Conservation (phyloP, 2,329 filamentous ascomycete species). For the Calcarisporium arbuscula region DNA sequence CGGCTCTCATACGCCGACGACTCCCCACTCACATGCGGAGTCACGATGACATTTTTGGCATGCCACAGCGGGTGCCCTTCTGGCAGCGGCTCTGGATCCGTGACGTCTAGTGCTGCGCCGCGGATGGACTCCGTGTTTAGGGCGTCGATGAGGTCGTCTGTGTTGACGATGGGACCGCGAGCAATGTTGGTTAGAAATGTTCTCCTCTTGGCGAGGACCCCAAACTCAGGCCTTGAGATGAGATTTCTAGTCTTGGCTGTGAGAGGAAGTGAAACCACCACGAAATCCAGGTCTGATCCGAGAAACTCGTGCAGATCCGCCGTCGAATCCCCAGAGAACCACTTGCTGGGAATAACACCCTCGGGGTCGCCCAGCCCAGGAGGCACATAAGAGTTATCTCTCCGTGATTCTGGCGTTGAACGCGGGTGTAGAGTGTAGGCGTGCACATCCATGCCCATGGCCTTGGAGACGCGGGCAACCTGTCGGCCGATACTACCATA, state of each 20-base stretch:
- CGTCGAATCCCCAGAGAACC: slow-evolving; percentile 41
- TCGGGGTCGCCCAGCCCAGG: slow-evolving; percentile 55
- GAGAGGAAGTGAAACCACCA: slow-evolving; percentile 46
- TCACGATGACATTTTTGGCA: slow-evolving; percentile 61
- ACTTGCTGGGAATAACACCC: slow-evolving; percentile 40
- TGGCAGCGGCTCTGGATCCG: slow-evolving; percentile 72
- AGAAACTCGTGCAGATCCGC: slow-evolving; percentile 45
- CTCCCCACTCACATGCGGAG: slow-evolving; percentile 41
- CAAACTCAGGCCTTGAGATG: slow-evolving; percentile 45
- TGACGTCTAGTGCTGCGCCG: slow-evolving; percentile 72
- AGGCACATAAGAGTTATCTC: slow-evolving; percentile 60
- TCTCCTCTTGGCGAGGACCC: slow-evolving; percentile 35
- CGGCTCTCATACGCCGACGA: slow-evolving; percentile 34
- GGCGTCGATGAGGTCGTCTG: slow-evolving; percentile 54
- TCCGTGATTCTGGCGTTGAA: slow-evolving; percentile 56
- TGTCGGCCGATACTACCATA: slow-evolving; percentile 51
- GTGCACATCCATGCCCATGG: slow-evolving; percentile 65
- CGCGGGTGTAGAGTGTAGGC: slow-evolving; percentile 69
- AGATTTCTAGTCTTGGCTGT: slow-evolving; percentile 41
- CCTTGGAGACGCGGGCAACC: slow-evolving; percentile 49
- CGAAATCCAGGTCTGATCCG: slow-evolving; percentile 42
- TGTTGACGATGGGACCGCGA: slow-evolving; percentile 46
- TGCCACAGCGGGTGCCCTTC: slow-evolving; percentile 63
- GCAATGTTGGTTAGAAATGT: slow-evolving; percentile 68
- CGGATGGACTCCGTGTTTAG: slow-evolving; percentile 39